Conservation (phyloP, 768 basidiomycete genomes). For the Pilatotrama ljubarskyi region DNA sequence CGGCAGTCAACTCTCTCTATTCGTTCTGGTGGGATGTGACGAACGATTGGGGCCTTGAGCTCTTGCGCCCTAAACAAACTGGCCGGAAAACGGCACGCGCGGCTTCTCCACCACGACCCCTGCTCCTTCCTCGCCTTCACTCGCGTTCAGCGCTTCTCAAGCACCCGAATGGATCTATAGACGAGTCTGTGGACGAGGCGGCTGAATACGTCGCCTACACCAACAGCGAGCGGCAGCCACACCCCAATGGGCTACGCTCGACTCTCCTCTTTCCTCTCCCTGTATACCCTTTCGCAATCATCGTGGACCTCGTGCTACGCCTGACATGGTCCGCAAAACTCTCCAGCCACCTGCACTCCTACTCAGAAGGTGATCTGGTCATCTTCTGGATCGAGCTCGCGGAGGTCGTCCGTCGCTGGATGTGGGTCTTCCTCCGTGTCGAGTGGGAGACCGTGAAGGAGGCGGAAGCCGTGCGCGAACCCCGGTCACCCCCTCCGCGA, state of each 20-base stretch:
- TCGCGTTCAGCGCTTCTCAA: conserved; percentile 32
- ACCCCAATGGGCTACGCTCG: conserved; percentile 75
- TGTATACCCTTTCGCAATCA: conserved; percentile 79
- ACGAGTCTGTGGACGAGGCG: conserved; percentile 4
- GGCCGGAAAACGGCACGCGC: conserved; percentile 19
- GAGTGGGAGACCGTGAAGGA: conserved; percentile 93
- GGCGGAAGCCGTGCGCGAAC: conserved; percentile 26
- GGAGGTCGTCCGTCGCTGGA: conserved; percentile 89
- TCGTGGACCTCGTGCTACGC: conserved; percentile 83
- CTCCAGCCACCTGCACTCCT: conserved; percentile 79
- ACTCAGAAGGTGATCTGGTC: conserved; percentile 73
- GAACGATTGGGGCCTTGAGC: conserved; percentile 93
- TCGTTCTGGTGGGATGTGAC: conserved; percentile 99
- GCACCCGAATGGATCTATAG: conserved; percentile 9
- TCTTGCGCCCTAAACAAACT: conserved; percentile 45
- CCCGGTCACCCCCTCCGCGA: conserved; percentile 14
- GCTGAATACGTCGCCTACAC: not conserved
- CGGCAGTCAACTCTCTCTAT: conserved; percentile 85
- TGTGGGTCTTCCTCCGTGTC: conserved; percentile 96
- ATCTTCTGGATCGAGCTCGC: conserved; percentile 92
- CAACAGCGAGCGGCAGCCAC: conserved; percentile 14
- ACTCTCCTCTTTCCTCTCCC: conserved; percentile 78
- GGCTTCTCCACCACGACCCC: conserved; percentile 40
- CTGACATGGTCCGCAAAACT: conserved; percentile 95
- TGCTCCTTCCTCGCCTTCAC: conserved; percentile 49